phyloP scores from a whole-genome alignment of 163 green algal genomes.

The Chloromonas sp. region DNA sequence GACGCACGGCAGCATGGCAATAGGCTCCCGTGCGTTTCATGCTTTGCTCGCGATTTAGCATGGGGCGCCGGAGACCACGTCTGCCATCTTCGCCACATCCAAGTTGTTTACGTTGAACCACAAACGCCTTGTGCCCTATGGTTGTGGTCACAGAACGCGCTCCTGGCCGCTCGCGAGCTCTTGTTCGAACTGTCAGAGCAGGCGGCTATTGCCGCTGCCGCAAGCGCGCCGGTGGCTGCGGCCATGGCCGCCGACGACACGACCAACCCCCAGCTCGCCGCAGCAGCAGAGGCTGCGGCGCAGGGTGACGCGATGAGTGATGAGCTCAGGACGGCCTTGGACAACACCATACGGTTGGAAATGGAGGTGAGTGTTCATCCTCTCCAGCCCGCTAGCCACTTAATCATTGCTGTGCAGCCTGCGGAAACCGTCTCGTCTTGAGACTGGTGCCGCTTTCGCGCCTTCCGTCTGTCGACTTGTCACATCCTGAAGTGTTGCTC shows the following conservation, averaged over 20 bases:
- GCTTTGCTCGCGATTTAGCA: too few relatives aligned
- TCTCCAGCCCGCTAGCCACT: background rate
- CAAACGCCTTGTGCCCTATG: too few relatives aligned
- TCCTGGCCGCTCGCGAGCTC: conserved; percentile 9
- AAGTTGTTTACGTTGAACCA: too few relatives aligned
- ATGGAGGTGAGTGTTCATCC: conserved; percentile 17
- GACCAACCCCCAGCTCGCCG: background rate
- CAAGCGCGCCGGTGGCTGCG: background rate
- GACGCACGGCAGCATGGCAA: background rate
- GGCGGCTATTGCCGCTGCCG: background rate
- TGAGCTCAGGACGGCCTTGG: conserved; percentile 1
- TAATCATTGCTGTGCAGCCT: background rate
- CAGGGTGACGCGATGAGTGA: conserved; percentile 8
- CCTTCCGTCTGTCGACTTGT: too few relatives aligned
- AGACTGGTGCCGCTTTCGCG: too few relatives aligned
- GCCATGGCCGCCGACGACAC: background rate
- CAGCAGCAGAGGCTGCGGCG: background rate
- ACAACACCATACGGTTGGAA: conserved; percentile 18
- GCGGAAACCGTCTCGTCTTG: too few relatives aligned
- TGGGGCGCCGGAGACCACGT: too few relatives aligned
- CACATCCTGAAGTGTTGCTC: too few relatives aligned
- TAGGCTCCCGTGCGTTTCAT: too few relatives aligned
- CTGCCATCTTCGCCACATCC: too few relatives aligned
- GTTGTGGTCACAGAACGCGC: background rate
- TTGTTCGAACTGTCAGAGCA: conserved; percentile 11